phyloP scores from a whole-genome alignment of 176 grass and related monocot species.

The Eremochloa ophiuroides region DNA sequence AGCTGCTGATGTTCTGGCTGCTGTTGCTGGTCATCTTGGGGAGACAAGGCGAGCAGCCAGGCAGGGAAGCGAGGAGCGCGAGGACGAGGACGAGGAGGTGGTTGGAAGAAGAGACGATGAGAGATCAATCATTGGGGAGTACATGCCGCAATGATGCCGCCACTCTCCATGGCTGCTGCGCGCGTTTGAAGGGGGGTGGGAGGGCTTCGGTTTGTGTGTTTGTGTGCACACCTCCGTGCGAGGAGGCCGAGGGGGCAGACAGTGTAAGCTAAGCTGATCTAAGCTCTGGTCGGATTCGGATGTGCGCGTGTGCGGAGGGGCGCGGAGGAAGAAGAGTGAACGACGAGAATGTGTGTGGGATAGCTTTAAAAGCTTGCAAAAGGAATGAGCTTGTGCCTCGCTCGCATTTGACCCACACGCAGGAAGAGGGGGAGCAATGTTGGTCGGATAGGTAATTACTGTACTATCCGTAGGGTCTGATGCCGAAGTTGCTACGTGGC shows the following conservation, averaged over 20 bases:
- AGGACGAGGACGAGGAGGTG: neutral
- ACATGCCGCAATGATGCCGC: slow-evolving; percentile 73
- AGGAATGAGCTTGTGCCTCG: slow-evolving; percentile 52
- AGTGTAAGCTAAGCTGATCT: neutral
- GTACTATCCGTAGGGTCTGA: neutral
- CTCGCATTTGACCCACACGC: slow-evolving; percentile 9
- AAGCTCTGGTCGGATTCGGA: neutral
- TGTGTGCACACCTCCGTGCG: neutral
- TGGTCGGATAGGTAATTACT: neutral
- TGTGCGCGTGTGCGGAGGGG: neutral
- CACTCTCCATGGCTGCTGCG: slow-evolving; percentile 39
- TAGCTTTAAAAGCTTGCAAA: slow-evolving; percentile 56
- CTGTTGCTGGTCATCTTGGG: slow-evolving; percentile 56
- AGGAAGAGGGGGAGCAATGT: neutral
- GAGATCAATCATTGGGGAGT: slow-evolving; percentile 88
- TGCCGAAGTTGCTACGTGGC: neutral
- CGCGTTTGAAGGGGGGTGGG: slow-evolving; percentile 39
- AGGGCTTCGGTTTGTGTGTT: slow-evolving; percentile 47
- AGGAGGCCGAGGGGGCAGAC: neutral
- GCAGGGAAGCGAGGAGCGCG: neutral
- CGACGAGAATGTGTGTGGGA: neutral
- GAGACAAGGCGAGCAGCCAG: neutral
- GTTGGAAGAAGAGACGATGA: slow-evolving; percentile 35
- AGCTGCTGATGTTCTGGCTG: slow-evolving; percentile 39
- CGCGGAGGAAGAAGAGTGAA: slow-evolving; percentile 34